A percentile compares a stretch with the other conserved stretches of the same genome.
These are phyloP conservation scores for Micractinium sp. DNA, from an alignment of 139 green algal species.

Conservation along the genomic window DNA sequence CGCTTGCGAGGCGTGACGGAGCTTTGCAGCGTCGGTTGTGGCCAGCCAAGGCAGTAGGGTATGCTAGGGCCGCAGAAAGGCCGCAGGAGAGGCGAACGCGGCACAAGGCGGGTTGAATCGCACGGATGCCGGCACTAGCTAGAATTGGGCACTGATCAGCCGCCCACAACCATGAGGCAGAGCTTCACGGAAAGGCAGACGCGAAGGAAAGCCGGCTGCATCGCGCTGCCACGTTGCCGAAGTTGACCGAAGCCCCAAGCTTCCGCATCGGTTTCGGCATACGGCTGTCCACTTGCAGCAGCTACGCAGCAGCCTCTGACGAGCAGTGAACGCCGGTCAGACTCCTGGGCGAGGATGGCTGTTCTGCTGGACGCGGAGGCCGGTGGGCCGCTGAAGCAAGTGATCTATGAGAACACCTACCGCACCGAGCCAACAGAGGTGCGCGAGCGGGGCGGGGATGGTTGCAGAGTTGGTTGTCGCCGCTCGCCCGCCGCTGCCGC, in stretches of 20 bases:
- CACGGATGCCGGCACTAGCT: too few species aligned
- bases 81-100: too few species aligned
- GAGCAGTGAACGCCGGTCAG: neutral
- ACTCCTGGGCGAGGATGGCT: neutral
- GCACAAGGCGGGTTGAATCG: too few species aligned
- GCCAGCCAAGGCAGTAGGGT: too few species aligned
- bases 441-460: conserved; percentile 53
- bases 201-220: neutral
- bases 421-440: conserved; percentile 59
- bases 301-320: neutral
- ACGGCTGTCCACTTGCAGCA: neutral
- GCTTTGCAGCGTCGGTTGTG: too few species aligned
- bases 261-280: neutral
- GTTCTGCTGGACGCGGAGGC: neutral
- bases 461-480: neutral
- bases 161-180: too few species aligned
- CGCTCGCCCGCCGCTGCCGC: neutral
- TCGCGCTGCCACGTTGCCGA: neutral
- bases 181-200: too few species aligned
- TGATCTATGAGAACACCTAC: conserved; percentile 87
- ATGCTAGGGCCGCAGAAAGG: too few species aligned
- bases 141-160: too few species aligned
- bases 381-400: conserved; percentile 51
- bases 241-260: neutral
- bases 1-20: too few species aligned